Evolutionary conservation across 805 yeast genomes (phyloP), one percentile per base, ranked within the genome.

Genomic region (Candida insectorum): DNA sequence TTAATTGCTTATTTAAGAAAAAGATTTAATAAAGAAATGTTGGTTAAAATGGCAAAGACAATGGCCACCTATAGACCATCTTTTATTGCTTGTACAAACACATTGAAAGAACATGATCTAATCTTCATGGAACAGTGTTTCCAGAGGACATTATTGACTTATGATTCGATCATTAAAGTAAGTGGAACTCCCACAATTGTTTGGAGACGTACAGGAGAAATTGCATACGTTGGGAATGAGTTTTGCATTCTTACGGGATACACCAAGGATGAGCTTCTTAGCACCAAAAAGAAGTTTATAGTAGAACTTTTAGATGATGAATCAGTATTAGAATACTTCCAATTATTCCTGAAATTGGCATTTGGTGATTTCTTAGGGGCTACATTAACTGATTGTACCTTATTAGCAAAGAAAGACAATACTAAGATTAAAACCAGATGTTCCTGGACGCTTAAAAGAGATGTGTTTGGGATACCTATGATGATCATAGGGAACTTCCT

Each of bases 81-180:
- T 9, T 91, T 91, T 54, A 87, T 89, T 48, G 96, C 97, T 3
- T 85, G 94, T 48, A 85, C 95, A 24, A 84, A 85, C 49, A 79
- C 93, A 4, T 61, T 91, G 23, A 85, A 89, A 37, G 95, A 86
- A 47, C 94, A 85, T 26, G 98, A 91, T 56, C 69, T 89, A 58
- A 84, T 91, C 3, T 91, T 91, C 52, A 87, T 93, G 83, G 98
- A 91, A 54, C 95, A 91, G 62, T 85, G 96, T 48, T 91, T 89
- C 62, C 97, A 91, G 58, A 66, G 98, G 28, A 88, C 97, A 0
- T 63, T 91, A 23, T 62, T 91, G 27, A 96, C 94, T 40, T 91
- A 88, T 55, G 89, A 87, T 40, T 84, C 81, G 55, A 85, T 85
- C 54, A 83, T 93, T 24, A 71, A 79, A 15, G 78, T 84, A 14